Evolutionary conservation across 768 basidiomycete genomes (phyloP).

Genomic region (Amanita phalloides): DNA sequence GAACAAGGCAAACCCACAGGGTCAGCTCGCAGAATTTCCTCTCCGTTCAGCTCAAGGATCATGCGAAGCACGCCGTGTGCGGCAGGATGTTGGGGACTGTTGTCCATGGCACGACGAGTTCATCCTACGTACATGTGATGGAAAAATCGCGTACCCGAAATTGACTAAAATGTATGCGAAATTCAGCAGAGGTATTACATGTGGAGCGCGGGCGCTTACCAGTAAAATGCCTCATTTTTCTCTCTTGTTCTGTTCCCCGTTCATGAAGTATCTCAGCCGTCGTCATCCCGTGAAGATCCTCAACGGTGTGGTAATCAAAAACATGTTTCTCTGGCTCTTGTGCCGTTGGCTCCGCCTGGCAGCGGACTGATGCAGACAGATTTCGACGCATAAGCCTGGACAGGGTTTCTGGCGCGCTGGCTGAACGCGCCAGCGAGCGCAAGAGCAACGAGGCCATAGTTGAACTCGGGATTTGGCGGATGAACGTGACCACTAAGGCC

Average conservation of each 20-base stretch:
- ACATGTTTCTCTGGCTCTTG: constrained; percentile 30
- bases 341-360: constrained; percentile 19
- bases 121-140: not conserved
- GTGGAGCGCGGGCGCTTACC: constrained; percentile 32
- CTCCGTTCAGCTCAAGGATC: constrained; percentile 96
- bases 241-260: constrained; percentile 56
- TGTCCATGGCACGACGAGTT: not conserved
- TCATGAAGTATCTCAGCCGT: constrained; percentile 77
- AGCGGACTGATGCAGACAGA: constrained; percentile 23
- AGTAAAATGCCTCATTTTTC: constrained; percentile 89
- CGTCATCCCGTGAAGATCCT: constrained; percentile 74
- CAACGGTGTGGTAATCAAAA: constrained; percentile 65
- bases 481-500: constrained; percentile 13
- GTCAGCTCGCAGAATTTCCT: constrained; percentile 84
- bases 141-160: constrained; percentile 61
- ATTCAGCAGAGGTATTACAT: constrained; percentile 1
- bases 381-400: constrained; percentile 22
- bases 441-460: constrained; percentile 59
- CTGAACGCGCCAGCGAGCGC: constrained; percentile 46
- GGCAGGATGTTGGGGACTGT: constrained; percentile 93
- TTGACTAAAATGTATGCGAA: constrained; percentile 48
- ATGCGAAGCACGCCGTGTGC: constrained; percentile 97
- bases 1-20: constrained; percentile 38
- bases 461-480: constrained; percentile 27
- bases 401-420: constrained; percentile 17